Conservation (phyloP, 768 basidiomycete species). For the Cystofilobasidium bisporidii region DNA sequence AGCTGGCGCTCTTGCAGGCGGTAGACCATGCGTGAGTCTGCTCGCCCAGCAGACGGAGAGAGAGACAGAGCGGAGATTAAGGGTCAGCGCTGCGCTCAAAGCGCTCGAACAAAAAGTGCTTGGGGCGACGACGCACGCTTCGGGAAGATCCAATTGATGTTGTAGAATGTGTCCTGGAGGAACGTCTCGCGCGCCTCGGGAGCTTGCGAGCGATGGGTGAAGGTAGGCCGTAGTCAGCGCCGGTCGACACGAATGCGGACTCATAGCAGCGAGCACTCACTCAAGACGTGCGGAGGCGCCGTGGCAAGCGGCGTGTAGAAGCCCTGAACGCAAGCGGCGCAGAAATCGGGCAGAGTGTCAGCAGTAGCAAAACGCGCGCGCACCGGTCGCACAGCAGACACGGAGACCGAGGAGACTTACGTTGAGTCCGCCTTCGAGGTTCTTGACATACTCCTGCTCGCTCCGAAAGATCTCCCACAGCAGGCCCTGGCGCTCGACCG, state of each 20-base stretch:
- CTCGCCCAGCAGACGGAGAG: too few species aligned
- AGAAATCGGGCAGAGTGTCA: background rate
- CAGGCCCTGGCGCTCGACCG: constrained; percentile 22
- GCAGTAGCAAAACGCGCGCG: too few species aligned
- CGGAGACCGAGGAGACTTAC: constrained; percentile 6
- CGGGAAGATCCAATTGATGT: constrained; percentile 21
- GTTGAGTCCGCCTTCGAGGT: constrained; percentile 22
- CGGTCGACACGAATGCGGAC: too few species aligned
- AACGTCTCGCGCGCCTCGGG: constrained; percentile 3
- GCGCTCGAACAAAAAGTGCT: too few species aligned
- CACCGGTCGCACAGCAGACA: background rate
- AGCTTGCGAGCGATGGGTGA: constrained; percentile 1
- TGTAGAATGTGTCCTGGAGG: constrained; percentile 18
- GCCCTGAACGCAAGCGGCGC: background rate
- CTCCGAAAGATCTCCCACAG: constrained; percentile 26
- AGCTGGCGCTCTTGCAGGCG: constrained; percentile 25
- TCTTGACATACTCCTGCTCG: constrained; percentile 23
- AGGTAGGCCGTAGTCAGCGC: background rate
- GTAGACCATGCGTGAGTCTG: constrained; percentile 24
- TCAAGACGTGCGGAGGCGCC: background rate
- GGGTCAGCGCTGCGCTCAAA: too few species aligned
- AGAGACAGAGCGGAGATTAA: too few species aligned
- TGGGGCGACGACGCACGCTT: constrained; percentile 18
- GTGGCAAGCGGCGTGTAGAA: constrained; percentile 12
- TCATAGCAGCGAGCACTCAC: constrained; percentile 7